Base-by-base conservation (phyloP, 2,329 filamentous ascomycete species). In the Fusarium drepaniforme region DNA sequence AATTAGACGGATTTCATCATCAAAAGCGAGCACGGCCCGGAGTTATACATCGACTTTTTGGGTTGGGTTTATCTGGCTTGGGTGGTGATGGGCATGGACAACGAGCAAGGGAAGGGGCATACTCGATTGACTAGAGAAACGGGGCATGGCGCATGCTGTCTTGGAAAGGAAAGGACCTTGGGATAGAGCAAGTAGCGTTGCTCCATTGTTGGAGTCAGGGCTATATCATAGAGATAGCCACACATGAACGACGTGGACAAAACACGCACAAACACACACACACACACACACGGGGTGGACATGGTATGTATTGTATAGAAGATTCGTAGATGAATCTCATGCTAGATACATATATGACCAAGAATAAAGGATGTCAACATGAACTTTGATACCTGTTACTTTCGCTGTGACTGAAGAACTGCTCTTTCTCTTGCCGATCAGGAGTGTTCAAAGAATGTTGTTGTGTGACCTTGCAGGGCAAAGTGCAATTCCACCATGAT, bases 21-120 rank as follows among this genome's bases (percentile, higher is more conserved):
- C 38, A 57, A 72, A 69, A 76, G 73, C 70, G 72, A 77, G 64
- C 72, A 75, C 74, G 64, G 64, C 76, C 70, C 25, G 77, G 77
- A 77, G 77, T 77, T 77, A 71, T 59, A 64, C 53, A 42, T 57
- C n/a, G 67, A 66, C 49, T 67, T 68, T 70, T 73, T 60, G 66
- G 63, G 61, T 68, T 67, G 64, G 64, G 28, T 44, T 69, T 44
- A 28, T 57, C 60, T 57, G 35, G 62, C 56, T 57, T 56, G 42
- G 57, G 62, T 42, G 66, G 44, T 42, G 57, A 53, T 38, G 53
- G 25, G 11, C 37, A 33, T 60, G 63, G 37, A 38, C 25, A 61
- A 61, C 23, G 37, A 59, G 23, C 30, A 35, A 60, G 64, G 37
- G 53, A 35, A 60, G 64, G 23, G 53, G n/a, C 51, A 64, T 42